Base-by-base conservation (phyloP, 2,329 filamentous ascomycete genomes). In the Herpomyces periplanetae region DNA sequence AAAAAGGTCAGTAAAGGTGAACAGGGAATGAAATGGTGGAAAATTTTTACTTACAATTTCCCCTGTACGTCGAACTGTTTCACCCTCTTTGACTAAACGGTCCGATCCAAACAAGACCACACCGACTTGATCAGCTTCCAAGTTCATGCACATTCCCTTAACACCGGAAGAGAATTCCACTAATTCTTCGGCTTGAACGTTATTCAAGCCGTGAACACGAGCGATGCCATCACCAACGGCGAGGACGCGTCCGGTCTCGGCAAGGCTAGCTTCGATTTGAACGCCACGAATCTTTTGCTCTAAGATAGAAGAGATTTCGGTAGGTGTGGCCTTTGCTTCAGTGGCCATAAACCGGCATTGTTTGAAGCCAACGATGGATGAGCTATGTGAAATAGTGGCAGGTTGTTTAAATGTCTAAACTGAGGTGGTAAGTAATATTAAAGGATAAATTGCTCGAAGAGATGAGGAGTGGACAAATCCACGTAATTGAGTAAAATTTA, bases 81-180 rank as follows among this genome's bases (percentile, higher is more conserved):
- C 75, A 41, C 80, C 80, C 51, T 96, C 80, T 57, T 69, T 80
- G 60, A 96, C 80, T 37, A 88, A 58, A 73, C 80, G 73, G 52
- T 96, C 80, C 41, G 80, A 91, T 62, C 80, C 80, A 59, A 96
- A 96, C 41, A 96, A 59, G 59, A 96, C 80, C 39, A 96, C 73
- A 87, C 80, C 80, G 51, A 96, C 80, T 51, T 91, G 80, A 45
- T 80, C 80, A 47, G 80, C 80, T 54, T 96, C 80, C 49, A 96
- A 62, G 66, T 96, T 96, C 75, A 96, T 91, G 68, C 75, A 91
- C 80, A 96, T 96, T 47, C 80, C 80, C 63, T 91, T 91, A 49
- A 91, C 80, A 46, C 80, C 80, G 31, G 80, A 96, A 38, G 80
- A 69, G 54, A 96, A 96, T 73, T 96, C 80, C 43, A 96, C 80